Base-by-base conservation (phyloP, 2,329 filamentous ascomycete species). In the Ceratocystis eucalypticola region DNA sequence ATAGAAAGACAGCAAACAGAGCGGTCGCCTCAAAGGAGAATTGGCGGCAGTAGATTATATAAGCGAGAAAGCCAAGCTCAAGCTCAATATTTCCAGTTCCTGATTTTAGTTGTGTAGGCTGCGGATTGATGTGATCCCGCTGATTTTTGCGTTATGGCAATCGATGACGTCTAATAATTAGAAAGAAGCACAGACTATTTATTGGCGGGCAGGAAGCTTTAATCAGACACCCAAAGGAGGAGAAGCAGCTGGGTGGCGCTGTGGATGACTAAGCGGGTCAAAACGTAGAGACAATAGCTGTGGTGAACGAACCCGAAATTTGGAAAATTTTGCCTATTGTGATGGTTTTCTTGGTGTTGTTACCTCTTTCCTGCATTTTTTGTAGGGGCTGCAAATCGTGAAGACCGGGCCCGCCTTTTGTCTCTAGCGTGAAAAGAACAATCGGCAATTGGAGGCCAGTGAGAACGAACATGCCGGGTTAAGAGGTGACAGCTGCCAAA, bases 341-440 rank as follows among this genome's bases (percentile, higher is more conserved):
- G 59, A 62, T 62, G 12, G 2, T 45, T n/a, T 28, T 62, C 25
- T 25, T n/a, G 41, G 33, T 25, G 59, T 45, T 37, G 33, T 25
- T 50, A n/a, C 25, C n/a, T 48, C 12, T 10, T 46, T 15, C 20
- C n/a, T n/a, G 20, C n/a, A 7, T 22, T 17, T 61, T 63, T 46
- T 48, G 61, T 44, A 63, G 61, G 61, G 61, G 61, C 61, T 48
- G 41, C 41, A 45, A 28, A 41, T 12, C 22, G 22, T 57, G 28
- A 30, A 57, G 28, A 28, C 22, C 48, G 22, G 53, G 53, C 53
- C 53, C 53, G 53, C 53, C 22, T 57, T 57, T 57, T 33, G 53
- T 7, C 25, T 57, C 37, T 30, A 30, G 53, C 22, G 25, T 57
- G 25, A 7, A 57, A 30, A 33, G 25, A 20, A 50, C 6, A 20